phyloP scores from a whole-genome alignment of 768 basidiomycete species.

The Boletus reticuloceps region DNA sequence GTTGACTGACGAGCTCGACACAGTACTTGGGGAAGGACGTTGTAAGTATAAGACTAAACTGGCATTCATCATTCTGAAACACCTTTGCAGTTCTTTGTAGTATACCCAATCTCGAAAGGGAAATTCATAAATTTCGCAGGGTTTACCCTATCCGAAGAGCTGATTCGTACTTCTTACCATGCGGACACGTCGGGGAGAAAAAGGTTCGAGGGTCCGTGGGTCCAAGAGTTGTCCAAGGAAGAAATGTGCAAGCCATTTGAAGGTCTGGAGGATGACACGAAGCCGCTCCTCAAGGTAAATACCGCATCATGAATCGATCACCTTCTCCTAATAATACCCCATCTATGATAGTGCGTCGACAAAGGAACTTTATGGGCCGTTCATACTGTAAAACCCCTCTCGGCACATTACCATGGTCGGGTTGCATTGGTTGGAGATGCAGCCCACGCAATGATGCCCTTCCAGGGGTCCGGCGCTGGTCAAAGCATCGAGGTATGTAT shows the following conservation, averaged over 20 bases:
- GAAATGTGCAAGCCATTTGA: slow-evolving; percentile 47
- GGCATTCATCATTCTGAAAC: not conserved
- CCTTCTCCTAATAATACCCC: not conserved
- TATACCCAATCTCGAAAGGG: slow-evolving; percentile 60
- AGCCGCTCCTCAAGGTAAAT: slow-evolving; percentile 50
- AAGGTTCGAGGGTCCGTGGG: slow-evolving; percentile 41
- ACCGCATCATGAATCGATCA: not conserved
- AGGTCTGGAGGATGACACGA: slow-evolving; percentile 60
- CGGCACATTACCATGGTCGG: slow-evolving; percentile 48
- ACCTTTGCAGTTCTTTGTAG: slow-evolving; percentile 50
- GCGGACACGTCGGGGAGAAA: slow-evolving; percentile 11
- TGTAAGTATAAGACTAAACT: slow-evolving; percentile 27
- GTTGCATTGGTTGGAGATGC: slow-evolving; percentile 49
- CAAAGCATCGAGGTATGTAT: slow-evolving; percentile 41
- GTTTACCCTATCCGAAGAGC: slow-evolving; percentile 47
- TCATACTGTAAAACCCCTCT: slow-evolving; percentile 52
- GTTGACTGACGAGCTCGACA: not conserved
- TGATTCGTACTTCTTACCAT: slow-evolving; percentile 46
- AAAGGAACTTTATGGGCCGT: slow-evolving; percentile 61
- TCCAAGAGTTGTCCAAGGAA: slow-evolving; percentile 41
- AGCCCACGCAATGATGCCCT: slow-evolving; percentile 42
- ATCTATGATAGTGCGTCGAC: slow-evolving; percentile 45
- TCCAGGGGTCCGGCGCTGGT: slow-evolving; percentile 44
- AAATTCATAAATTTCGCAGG: slow-evolving; percentile 62
- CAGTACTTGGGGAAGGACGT: slow-evolving; percentile 59